Base-by-base conservation (phyloP, 2,329 filamentous ascomycete genomes). In the Fusarium setosum region DNA sequence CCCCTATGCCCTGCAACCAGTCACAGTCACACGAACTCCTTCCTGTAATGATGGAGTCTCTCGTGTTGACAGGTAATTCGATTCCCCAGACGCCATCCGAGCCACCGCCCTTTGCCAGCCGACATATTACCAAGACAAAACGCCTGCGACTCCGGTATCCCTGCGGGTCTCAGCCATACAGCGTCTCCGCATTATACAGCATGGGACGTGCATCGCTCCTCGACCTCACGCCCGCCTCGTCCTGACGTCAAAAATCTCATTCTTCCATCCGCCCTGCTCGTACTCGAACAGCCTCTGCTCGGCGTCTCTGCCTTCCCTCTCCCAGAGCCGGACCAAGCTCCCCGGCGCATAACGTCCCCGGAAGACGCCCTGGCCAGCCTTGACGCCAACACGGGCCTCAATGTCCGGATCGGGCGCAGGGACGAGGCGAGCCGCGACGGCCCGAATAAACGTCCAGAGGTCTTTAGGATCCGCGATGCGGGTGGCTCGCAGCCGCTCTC, bases 251-350 rank as follows among this genome's bases (percentile, higher is more conserved):
- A 97, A 97, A n/a, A 97, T 90, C 42, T 88, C 89, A 76, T 97
- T 97, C 69, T 91, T 86, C 94, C 94, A 97, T 0, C 91, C 92
- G 15, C 85, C 88, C 44, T 82, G 82, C 55, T 89, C 86, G 73
- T 89, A 89, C 66, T 95, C 91, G 66, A 94, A 88, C 34, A 97
- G 87, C 37, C 88, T 84, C 76, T 96, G 92, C 18, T 84, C 84
- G 0, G 92, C 93, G 62, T 84, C 82, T 20, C 82, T 79, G 0
- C 88, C 93, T 78, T 97, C 91, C 66, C 94, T 90, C 67, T 95
- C 88, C 93, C 93, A 97, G n/a, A 97, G 78, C 79, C 92, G 94
- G 50, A 96, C 92, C 23, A 97, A 81, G 76, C 94, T 97, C 1
- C 93, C 94, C 0, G 95, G 95, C 1, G 95, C 90, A 79, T 97